Percentiles rank a stretch among this genome's conserved stretches.
These are phyloP conservation scores for Arthrinium phaeospermum DNA, from an alignment of 2,329 filamentous ascomycete genomes.

Conservation along the genomic window DNA sequence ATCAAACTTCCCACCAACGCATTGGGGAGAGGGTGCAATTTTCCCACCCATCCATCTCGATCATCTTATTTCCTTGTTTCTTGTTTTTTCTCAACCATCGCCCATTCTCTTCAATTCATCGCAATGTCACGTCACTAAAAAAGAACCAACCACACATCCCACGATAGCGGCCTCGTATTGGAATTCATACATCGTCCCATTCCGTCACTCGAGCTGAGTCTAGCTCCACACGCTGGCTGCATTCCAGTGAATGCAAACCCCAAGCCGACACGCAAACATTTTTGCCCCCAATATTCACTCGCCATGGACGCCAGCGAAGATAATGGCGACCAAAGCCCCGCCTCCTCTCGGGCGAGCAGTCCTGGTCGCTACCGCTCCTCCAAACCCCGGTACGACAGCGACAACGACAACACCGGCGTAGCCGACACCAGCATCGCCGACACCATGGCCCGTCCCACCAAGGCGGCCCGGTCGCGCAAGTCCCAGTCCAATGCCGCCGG, in stretches of 20 bases:
- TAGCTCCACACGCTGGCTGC: conserved; percentile 9
- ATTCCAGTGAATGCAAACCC: conserved; percentile 16
- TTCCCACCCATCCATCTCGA: conserved; percentile 16
- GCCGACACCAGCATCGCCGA: conserved; percentile 35
- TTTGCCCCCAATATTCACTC: neutral
- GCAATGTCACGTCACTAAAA: conserved; percentile 11
- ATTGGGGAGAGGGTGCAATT: conserved; percentile 8
- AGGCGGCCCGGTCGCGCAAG: conserved; percentile 32
- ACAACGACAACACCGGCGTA: conserved; percentile 28
- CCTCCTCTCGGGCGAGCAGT: conserved; percentile 24
- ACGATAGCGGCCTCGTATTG: neutral
- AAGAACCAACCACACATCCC: neutral
- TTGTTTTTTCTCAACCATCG: neutral
- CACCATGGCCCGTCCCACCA: conserved; percentile 13
- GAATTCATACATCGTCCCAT: conserved; percentile 5
- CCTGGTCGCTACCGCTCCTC: conserved; percentile 19
- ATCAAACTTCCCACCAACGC: conserved; percentile 16
- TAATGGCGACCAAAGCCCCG: conserved; percentile 24
- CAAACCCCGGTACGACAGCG: conserved; percentile 23
- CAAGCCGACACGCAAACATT: neutral
- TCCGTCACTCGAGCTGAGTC: conserved; percentile 2
- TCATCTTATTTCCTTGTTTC: conserved; percentile 14
- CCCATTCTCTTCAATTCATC: neutral
- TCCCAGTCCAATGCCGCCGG: conserved; percentile 29
- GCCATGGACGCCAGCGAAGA: conserved; percentile 22